Percentiles rank a stretch among this genome's conserved stretches.
phyloP scores from a whole-genome alignment of 306 rosid species.

The Castanea sativa region DNA sequence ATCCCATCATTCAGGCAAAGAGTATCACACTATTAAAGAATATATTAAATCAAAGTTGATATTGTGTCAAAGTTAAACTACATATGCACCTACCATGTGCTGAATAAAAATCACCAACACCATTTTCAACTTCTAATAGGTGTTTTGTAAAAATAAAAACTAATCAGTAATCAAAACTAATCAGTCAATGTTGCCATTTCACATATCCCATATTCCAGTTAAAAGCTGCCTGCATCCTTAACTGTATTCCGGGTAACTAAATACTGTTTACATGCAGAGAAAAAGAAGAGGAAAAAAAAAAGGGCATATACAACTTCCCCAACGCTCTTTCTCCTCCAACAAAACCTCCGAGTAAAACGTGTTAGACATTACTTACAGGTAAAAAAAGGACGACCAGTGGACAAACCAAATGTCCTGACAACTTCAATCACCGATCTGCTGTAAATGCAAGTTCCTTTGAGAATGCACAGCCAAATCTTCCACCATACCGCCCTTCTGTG shows the following conservation, averaged over 20 bases:
- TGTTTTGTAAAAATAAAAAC: background rate
- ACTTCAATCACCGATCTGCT: slow-evolving; percentile 2
- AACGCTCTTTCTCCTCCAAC: background rate
- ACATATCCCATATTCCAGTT: background rate
- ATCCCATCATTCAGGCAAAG: background rate
- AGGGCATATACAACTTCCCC: background rate
- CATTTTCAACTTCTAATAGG: background rate
- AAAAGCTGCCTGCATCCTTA: background rate
- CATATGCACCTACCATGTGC: background rate
- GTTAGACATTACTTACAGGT: background rate
- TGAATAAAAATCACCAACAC: background rate
- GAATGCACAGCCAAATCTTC: slow-evolving; percentile 7
- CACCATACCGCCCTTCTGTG: background rate
- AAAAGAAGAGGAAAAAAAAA: background rate
- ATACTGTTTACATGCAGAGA: background rate
- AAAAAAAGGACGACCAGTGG: background rate
- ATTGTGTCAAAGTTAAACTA: background rate
- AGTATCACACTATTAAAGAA: background rate
- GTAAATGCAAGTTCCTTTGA: background rate
- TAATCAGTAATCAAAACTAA: background rate
- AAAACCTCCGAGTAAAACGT: background rate
- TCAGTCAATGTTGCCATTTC: background rate
- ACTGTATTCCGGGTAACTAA: background rate
- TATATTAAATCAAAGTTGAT: background rate
- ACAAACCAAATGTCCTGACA: background rate